phyloP scores from a whole-genome alignment of 352 stramenopile genomes.

The Phytophthora meadii region DNA sequence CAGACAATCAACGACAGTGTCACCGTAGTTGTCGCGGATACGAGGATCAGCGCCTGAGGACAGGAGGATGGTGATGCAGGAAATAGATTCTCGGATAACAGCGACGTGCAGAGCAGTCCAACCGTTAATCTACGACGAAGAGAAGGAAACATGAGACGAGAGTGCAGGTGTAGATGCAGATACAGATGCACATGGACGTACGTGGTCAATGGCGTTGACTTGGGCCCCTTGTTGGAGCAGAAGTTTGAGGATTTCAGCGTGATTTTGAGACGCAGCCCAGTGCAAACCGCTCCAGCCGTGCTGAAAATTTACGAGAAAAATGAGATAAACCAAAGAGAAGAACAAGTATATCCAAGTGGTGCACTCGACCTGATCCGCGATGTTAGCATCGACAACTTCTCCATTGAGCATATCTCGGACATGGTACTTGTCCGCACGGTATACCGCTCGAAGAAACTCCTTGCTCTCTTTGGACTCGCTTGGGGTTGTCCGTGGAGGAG shows the following conservation, averaged over 20 bases:
- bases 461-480: conserved; percentile 64
- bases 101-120: conserved; percentile 80
- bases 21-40: conserved; percentile 63
- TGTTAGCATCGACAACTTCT: conserved; percentile 52
- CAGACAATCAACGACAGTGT: conserved; percentile 52
- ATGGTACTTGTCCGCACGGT: conserved; percentile 55
- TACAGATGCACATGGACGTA: conserved; percentile 16
- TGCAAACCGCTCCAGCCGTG: conserved; percentile 83
- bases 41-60: conserved; percentile 41
- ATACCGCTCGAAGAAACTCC: conserved; percentile 71
- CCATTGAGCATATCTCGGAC: conserved; percentile 63
- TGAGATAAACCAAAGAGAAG: background rate
- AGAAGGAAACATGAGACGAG: background rate
- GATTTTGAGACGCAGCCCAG: conserved; percentile 76
- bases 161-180: too few species aligned
- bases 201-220: conserved; percentile 71
- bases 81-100: conserved; percentile 50
- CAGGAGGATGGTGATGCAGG: conserved; percentile 61
- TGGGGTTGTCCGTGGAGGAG: conserved; percentile 48
- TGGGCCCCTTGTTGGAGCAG: conserved; percentile 51
- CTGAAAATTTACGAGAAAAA: conserved; percentile 32
- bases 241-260: conserved; percentile 55
- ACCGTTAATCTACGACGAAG: conserved; percentile 51
- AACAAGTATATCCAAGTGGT: background rate
- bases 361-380: conserved; percentile 60